phyloP scores from a whole-genome alignment of 106 monocot species.

The Phalaenopsis aphrodite region DNA sequence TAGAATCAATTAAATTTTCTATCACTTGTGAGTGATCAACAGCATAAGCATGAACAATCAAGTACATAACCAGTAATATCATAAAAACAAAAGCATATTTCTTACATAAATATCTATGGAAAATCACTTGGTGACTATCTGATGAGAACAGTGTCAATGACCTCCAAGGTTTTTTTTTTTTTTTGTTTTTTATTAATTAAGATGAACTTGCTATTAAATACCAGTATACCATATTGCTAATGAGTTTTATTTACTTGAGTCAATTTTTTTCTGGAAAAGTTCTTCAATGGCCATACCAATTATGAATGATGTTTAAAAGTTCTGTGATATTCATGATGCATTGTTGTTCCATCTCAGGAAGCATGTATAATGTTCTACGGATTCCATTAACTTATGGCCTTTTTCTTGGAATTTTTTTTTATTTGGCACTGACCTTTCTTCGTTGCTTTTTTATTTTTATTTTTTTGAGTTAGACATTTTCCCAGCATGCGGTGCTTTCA shows the following conservation, averaged over 20 bases:
- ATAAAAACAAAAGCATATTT: no score
- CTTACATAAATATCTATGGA: no score
- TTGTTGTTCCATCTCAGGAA: background rate
- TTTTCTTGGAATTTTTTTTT: background rate
- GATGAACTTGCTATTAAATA: no score
- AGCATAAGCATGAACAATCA: no score
- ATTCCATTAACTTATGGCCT: background rate
- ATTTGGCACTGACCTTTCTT: background rate
- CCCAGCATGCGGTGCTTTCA: conserved; percentile 77
- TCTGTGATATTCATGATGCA: background rate
- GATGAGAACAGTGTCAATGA: background rate
- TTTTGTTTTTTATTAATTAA: no score
- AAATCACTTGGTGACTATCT: background rate
- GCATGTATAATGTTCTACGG: background rate
- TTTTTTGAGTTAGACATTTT: conserved; percentile 56
- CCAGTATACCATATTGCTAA: no score
- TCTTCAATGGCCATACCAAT: background rate
- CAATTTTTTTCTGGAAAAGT: background rate
- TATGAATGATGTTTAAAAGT: background rate
- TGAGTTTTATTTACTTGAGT: background rate
- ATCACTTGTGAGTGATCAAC: no score
- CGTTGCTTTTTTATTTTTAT: background rate
- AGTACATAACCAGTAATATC: no score
- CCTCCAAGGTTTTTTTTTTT: background rate
- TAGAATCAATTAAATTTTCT: no score